These are phyloP conservation scores for Fusarium longipes DNA, from an alignment of 2,329 filamentous ascomycete species.

Conservation along the genomic window DNA sequence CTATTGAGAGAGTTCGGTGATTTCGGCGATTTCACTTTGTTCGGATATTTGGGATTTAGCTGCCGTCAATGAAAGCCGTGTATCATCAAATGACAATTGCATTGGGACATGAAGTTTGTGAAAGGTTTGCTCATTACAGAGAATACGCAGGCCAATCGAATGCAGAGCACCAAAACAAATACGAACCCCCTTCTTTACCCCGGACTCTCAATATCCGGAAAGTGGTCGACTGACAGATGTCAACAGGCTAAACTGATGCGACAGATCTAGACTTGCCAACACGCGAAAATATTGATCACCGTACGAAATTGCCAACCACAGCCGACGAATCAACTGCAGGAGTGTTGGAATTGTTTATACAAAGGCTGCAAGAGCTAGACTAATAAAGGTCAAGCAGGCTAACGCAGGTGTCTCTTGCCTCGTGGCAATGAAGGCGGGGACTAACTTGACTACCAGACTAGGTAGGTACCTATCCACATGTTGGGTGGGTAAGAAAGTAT, in stretches of 20 bases:
- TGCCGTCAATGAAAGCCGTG: not conserved
- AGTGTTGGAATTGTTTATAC: not conserved
- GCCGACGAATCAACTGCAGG: constrained; percentile 7
- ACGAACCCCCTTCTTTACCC: not conserved
- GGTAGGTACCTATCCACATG: too few species aligned
- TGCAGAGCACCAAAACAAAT: not conserved
- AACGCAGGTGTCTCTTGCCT: constrained; percentile 32
- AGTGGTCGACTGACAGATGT: not conserved
- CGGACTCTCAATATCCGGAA: constrained; percentile 1
- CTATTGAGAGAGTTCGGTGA: not conserved
- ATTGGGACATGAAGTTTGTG: not conserved
- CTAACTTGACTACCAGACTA: not conserved
- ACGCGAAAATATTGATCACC: not conserved
- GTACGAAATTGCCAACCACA: constrained; percentile 17
- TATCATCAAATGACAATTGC: not conserved
- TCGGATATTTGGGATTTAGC: not conserved
- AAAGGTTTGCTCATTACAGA: not conserved
- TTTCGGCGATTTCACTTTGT: not conserved
- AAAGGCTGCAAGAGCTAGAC: not conserved
- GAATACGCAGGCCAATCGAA: not conserved
- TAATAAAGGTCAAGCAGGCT: not conserved
- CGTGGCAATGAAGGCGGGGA: constrained; percentile 8
- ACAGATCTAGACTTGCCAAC: not conserved
- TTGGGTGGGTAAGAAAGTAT: not conserved
- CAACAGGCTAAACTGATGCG: constrained; percentile 15